Base-by-base conservation (phyloP, 176 grass and related monocot species). In the Zizania latifolia region DNA sequence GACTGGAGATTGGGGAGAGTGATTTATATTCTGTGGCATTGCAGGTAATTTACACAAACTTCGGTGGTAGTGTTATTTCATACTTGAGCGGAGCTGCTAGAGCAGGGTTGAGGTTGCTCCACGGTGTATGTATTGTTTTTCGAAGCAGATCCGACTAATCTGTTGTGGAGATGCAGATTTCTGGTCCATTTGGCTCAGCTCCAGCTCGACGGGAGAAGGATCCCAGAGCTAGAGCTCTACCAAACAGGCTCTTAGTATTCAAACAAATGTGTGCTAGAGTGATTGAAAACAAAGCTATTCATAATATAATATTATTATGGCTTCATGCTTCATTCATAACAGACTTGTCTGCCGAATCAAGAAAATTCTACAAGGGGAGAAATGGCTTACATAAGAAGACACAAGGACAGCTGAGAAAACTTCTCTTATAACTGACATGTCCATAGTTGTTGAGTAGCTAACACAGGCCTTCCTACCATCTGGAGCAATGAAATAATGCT, bases 401-500 rank as follows among this genome's bases (percentile, higher is more conserved):
- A 78, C 59, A 63, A 93, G 60, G 78, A 90, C 77, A 77, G 78
- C 85, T 38, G 78, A 75, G 83, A 97, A 93, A 55, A 97, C 75
- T 81, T 97, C 93, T 56, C 80, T 72, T 81, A 93, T 97, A 78
- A 97, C 78, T 62, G 87, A 78, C 46, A 97, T 97, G 76, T 93
- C 93, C 90, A 97, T 97, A 26, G 90, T 97, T 67, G 90, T 86
- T 51, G 93, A 93, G 80, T 93, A 97, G 79, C 90, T 93, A 38
- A 97, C 93, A 88, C 85, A 86, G 6, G 93, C 90, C 58, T 75
- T 72, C 68, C 84, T 93, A 64, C 85, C 90, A 90, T 90, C 76
- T 5, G 93, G 87, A 81, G 93, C 87, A 38, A 90, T 90, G 71
- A 97, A 97, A 81, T 48, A 77, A 93, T 97, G 93, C 68, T 97